Percentiles rank a stretch among this genome's conserved stretches.
Conservation (phyloP, 2,329 filamentous ascomycete species). For the Amesomyces nigricolor region DNA sequence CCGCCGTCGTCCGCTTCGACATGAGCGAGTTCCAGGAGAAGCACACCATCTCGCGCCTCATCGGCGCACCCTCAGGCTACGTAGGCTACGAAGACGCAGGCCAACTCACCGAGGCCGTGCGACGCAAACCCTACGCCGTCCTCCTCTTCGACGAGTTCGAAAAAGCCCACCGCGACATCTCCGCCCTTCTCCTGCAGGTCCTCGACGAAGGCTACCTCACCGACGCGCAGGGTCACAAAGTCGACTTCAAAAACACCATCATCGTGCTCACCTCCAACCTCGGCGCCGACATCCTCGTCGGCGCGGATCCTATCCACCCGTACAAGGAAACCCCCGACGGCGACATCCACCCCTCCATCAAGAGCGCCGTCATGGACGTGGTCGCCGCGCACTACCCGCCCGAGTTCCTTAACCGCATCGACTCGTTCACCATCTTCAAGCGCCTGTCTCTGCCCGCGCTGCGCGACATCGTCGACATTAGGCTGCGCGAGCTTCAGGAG, state of each 20-base stretch:
- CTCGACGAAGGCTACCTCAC: conserved; percentile 95
- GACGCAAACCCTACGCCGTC: conserved; percentile 91
- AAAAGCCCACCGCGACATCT: conserved; percentile 94
- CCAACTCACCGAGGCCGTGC: conserved; percentile 90
- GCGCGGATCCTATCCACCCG: conserved; percentile 59
- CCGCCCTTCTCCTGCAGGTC: conserved; percentile 83
- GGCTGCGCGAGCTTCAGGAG: conserved; percentile 74
- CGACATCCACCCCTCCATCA: conserved; percentile 67
- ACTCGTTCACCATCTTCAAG: conserved; percentile 96
- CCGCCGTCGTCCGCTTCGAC: conserved; percentile 87
- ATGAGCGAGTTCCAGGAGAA: conserved; percentile 99
- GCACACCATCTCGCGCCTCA: conserved; percentile 87
- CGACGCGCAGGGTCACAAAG: conserved; percentile 90
- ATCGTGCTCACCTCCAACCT: conserved; percentile 96
- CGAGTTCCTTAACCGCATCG: conserved; percentile 93
- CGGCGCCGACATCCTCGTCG: conserved; percentile 84
- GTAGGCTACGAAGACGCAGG: conserved; percentile 96
- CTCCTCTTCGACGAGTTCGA: conserved; percentile 96
- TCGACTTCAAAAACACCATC: conserved; percentile 94
- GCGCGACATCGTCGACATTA: conserved; percentile 89
- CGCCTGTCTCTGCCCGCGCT: conserved; percentile 72
- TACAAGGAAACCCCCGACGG: conserved; percentile 58
- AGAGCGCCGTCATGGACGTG: conserved; percentile 80
- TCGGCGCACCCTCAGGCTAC: conserved; percentile 89
- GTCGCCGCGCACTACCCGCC: conserved; percentile 72